phyloP scores from a whole-genome alignment of 2,329 filamentous ascomycete genomes.

The Penicillium rolfsii region DNA sequence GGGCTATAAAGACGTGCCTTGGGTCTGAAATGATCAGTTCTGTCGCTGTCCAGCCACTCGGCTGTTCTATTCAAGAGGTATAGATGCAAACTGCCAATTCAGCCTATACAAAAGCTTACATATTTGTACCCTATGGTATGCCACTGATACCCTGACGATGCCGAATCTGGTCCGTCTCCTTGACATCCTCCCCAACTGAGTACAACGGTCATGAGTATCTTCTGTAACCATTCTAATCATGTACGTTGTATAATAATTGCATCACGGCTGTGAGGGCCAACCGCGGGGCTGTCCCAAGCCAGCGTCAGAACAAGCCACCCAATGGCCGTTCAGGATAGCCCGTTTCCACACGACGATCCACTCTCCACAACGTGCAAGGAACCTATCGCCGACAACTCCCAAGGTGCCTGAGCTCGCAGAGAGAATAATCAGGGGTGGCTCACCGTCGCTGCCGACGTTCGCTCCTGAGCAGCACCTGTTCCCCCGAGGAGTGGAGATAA shows the following conservation, averaged over 20 bases:
- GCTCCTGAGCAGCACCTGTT: neutral
- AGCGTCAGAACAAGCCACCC: constrained; percentile 15
- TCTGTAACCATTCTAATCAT: constrained; percentile 14
- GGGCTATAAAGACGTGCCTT: neutral
- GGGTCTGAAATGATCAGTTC: neutral
- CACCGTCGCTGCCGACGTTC: neutral
- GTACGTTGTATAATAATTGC: neutral
- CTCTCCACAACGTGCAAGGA: constrained; percentile 30
- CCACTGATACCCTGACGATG: neutral
- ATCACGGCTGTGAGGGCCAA: constrained; percentile 2
- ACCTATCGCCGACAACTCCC: constrained; percentile 19
- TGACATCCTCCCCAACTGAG: neutral
- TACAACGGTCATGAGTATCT: neutral
- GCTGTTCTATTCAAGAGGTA: neutral
- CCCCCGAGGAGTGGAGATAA: neutral
- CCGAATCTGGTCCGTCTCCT: neutral
- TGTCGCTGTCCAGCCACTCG: neutral
- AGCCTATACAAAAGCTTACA: neutral
- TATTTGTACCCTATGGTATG: neutral
- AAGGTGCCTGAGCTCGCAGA: constrained; percentile 7
- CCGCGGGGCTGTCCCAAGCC: constrained; percentile 17
- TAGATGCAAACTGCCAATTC: neutral
- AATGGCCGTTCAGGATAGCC: constrained; percentile 22
- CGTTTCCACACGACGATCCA: constrained; percentile 27
- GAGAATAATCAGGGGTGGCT: neutral